A percentile compares a stretch with the other conserved stretches of the same genome.
phyloP scores from a whole-genome alignment of 2,329 filamentous ascomycete species.

The Orbilia javanica region DNA sequence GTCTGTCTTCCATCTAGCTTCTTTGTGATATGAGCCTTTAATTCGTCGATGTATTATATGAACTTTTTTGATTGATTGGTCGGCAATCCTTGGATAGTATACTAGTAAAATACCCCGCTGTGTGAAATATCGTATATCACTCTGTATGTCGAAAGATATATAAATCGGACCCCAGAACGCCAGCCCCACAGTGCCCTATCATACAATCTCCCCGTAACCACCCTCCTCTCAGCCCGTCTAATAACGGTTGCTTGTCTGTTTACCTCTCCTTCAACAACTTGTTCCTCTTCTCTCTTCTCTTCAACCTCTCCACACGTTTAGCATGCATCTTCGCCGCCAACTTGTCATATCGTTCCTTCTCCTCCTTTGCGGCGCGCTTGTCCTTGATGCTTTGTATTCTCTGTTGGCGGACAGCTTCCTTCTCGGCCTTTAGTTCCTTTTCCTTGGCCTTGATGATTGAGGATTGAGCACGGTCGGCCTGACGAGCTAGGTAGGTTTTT shows the following conservation, averaged over 20 bases:
- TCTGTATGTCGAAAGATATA: conserved; percentile 24
- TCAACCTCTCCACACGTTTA: conserved; percentile 92
- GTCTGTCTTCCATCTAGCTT: not conserved
- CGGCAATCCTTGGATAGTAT: not conserved
- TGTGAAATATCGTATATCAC: conserved; percentile 5
- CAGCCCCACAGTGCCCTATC: conserved; percentile 1
- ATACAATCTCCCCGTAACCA: not conserved
- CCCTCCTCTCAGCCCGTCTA: not conserved
- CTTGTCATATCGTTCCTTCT: conserved; percentile 91
- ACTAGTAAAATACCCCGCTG: not conserved
- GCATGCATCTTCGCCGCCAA: conserved; percentile 98
- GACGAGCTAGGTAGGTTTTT: conserved; percentile 69
- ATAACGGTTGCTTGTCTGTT: not conserved
- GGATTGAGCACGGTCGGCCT: conserved; percentile 41
- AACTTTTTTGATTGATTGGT: conserved; percentile 4
- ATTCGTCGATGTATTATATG: conserved; percentile 22
- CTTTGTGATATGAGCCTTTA: not conserved
- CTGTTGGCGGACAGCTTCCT: conserved; percentile 88
- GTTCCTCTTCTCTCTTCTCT: conserved; percentile 96
- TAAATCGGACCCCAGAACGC: conserved; percentile 12
- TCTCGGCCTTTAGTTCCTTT: conserved; percentile 95
- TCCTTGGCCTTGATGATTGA: conserved; percentile 90
- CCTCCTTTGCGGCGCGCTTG: conserved; percentile 87
- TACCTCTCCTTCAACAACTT: conserved; percentile 74
- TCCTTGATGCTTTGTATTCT: conserved; percentile 83